These are phyloP conservation scores for Kodamaea alishanica DNA, from an alignment of 1,139 yeast genomes.

Conservation along the genomic window DNA sequence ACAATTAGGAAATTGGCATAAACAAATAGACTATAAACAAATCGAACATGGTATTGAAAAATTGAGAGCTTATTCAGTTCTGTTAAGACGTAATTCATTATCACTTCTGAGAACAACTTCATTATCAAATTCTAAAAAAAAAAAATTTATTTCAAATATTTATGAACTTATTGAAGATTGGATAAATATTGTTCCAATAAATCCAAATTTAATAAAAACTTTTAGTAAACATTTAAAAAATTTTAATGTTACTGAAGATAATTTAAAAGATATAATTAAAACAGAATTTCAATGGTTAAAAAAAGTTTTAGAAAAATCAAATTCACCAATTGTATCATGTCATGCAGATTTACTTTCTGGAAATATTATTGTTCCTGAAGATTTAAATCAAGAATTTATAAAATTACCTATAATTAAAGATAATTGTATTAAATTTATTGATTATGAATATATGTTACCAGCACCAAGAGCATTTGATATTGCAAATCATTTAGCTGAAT, in stretches of 20 bases:
- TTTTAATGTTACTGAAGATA: slow-evolving; percentile 21
- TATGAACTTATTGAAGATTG: slow-evolving; percentile 63
- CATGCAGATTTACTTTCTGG: slow-evolving; percentile 76
- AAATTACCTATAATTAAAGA: slow-evolving; percentile 25
- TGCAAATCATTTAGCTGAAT: slow-evolving; percentile 82
- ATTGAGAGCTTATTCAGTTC: slow-evolving; percentile 33
- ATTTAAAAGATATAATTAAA: slow-evolving; percentile 37
- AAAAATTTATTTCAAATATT: slow-evolving; percentile 40
- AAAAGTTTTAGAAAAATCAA: slow-evolving; percentile 29
- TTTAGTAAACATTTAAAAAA: slow-evolving; percentile 33
- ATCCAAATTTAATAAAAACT: slow-evolving; percentile 38
- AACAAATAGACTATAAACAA: slow-evolving; percentile 37
- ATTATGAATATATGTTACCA: slow-evolving; percentile 77
- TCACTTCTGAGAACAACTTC: slow-evolving; percentile 5
- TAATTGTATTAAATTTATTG: slow-evolving; percentile 64
- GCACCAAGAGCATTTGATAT: slow-evolving; percentile 81
- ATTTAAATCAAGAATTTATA: slow-evolving; percentile 9
- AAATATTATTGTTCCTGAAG: slow-evolving; percentile 59
- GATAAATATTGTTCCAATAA: slow-evolving; percentile 58
- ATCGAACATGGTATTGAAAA: slow-evolving; percentile 52
- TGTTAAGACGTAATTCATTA: slow-evolving; percentile 8
- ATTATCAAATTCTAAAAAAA: slow-evolving; percentile 19
- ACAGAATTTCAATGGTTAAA: slow-evolving; percentile 58
- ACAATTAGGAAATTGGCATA: slow-evolving; percentile 72
- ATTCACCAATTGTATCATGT: slow-evolving; percentile 57